These are phyloP conservation scores for Trypanosoma mega DNA, from an alignment of 208 protist genomes.

Conservation along the genomic window DNA sequence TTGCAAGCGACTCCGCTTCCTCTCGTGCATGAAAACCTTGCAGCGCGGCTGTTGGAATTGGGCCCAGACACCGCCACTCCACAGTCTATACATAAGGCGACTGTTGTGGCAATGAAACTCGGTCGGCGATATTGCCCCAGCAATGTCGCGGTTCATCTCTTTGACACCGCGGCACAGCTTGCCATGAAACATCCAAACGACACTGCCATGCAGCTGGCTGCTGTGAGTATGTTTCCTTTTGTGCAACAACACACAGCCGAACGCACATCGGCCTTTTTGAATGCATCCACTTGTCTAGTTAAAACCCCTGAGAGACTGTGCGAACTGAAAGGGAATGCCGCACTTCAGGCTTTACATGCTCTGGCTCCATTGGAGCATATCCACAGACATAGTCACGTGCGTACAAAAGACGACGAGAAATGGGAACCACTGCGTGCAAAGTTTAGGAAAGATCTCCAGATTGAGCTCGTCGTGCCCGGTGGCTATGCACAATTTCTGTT, in stretches of 20 bases:
- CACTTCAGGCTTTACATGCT: constrained; percentile 38
- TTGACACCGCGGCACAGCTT: constrained; percentile 29
- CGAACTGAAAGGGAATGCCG: constrained; percentile 21
- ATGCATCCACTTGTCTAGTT: constrained; percentile 10
- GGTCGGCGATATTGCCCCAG: constrained; percentile 19
- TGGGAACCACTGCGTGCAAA: constrained; percentile 8
- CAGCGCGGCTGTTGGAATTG: constrained; percentile 50
- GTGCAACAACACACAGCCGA: constrained; percentile 15
- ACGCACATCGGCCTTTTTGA: constrained; percentile 1
- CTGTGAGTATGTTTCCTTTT: constrained; percentile 56
- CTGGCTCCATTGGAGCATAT: neutral
- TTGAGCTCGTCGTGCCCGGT: constrained; percentile 24
- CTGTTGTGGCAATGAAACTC: constrained; percentile 54
- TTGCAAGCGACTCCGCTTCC: constrained; percentile 40
- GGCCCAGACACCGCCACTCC: neutral
- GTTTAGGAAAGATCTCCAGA: constrained; percentile 19
- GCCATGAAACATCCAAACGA: constrained; percentile 22
- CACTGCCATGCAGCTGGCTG: constrained; percentile 36
- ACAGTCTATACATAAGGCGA: constrained; percentile 53
- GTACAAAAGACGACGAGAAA: neutral
- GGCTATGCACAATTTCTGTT: constrained; percentile 35
- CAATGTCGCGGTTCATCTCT: constrained; percentile 30
- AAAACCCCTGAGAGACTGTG: constrained; percentile 7
- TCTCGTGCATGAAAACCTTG: constrained; percentile 47
- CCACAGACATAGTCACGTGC: neutral